Base-by-base conservation (phyloP, 495 filamentous ascomycete genomes). In the Trichoderma virens region DNA sequence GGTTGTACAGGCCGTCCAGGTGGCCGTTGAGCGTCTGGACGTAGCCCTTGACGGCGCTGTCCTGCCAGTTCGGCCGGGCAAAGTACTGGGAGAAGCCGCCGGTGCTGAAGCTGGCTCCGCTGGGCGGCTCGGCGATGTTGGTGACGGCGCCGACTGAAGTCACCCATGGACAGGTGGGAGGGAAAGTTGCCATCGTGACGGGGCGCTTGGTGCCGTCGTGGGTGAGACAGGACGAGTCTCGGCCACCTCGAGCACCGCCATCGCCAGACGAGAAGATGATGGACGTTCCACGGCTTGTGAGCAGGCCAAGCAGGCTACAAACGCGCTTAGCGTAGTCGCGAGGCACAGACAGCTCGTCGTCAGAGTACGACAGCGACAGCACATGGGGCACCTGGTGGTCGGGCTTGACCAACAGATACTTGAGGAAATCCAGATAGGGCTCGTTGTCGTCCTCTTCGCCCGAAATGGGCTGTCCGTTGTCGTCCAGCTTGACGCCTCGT, bases 361-460 rank as follows among this genome's bases (percentile, higher is more conserved):
- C 87, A 20, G 85, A 85, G 66, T 96, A 96, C 20, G 86, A 89
- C 61, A 88, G 91, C 9, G 85, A 84, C 11, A 96, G 76, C 6
- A 90, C 86, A 0, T 88, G 85, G 0, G 92, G 91, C 2, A 96
- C 78, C 32, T 88, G 79, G 0, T 75, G 71, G 64, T 91, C 85
- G 0, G 81, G 75, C 7, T 86, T 81, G 14, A 73, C 68, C 0
- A 90, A 74, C 5, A 96, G 74, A 67, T 87, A 89, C 23, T 85
- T 82, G 32, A 94, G 81, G 68, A 90, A 90, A 35, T 93, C 88
- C 3, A 96, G 80, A 70, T 92, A 96, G 0, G 91, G 91, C 78
- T 96, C 90, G 68, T 92, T 93, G 45, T 83, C 73, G 67, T 86
- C 83, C 7, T 75, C 72, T 11, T 67, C 72, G 6, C 62, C 60